These are phyloP conservation scores for Vicia villosa DNA, from an alignment of 306 rosid species.

Conservation along the genomic window DNA sequence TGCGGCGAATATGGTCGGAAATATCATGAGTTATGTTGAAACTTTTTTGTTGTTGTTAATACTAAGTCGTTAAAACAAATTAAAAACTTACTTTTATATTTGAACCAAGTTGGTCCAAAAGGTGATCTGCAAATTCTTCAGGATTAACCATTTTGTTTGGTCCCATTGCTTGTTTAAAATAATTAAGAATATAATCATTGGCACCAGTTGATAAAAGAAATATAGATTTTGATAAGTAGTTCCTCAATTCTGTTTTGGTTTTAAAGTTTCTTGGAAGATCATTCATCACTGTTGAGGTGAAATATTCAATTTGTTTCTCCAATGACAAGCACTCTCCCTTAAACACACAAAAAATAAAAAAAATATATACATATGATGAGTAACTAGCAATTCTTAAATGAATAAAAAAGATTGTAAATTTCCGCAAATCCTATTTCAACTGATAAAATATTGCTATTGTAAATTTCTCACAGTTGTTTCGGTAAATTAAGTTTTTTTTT, in stretches of 20 bases:
- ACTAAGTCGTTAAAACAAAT: too few relatives aligned
- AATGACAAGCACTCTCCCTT: constrained; percentile 37
- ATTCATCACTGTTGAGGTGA: constrained; percentile 31
- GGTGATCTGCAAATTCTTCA: constrained; percentile 28
- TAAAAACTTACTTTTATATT: constrained; percentile 9
- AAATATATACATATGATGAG: neutral
- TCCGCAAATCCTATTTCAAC: too few relatives aligned
- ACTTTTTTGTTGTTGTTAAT: too few relatives aligned
- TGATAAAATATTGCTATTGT: too few relatives aligned
- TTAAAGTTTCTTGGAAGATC: constrained; percentile 31
- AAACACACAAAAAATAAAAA: neutral
- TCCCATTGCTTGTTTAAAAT: neutral
- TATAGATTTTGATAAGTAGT: constrained; percentile 28
- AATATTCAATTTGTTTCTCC: constrained; percentile 36
- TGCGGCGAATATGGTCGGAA: too few relatives aligned
- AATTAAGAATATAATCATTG: constrained; percentile 35
- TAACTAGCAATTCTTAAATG: neutral
- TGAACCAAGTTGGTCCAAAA: constrained; percentile 6
- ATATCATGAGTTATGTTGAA: too few relatives aligned
- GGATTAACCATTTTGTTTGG: neutral
- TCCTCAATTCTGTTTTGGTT: neutral
- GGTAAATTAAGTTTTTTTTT: too few relatives aligned
- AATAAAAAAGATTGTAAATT: too few relatives aligned
- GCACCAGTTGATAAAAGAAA: constrained; percentile 13
- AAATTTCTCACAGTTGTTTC: too few relatives aligned